Evolutionary conservation across 495 filamentous ascomycete species (phyloP).

Genomic region (Neurospora intermedia): DNA sequence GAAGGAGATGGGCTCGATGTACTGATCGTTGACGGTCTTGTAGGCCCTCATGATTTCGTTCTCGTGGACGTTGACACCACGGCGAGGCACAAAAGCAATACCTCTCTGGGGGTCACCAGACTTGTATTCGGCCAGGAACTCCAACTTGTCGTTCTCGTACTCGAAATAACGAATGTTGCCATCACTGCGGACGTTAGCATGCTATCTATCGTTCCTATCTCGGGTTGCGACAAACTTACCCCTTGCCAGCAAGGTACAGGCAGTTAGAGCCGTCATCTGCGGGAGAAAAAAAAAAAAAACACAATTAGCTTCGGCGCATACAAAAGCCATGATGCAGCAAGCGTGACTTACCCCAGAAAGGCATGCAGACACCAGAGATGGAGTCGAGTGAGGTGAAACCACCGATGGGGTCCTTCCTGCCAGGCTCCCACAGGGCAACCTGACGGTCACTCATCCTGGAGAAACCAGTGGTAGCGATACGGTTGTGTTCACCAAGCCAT

Average conservation of each 20-base stretch:
- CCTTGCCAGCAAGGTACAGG: conserved; percentile 90
- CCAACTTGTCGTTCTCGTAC: conserved; percentile 94
- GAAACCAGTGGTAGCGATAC: conserved; percentile 92
- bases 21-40: conserved; percentile 90
- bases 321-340: not conserved
- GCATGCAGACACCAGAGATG: conserved; percentile 97
- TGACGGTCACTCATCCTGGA: conserved; percentile 97
- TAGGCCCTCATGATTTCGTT: conserved; percentile 93
- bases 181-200: conserved; percentile 47
- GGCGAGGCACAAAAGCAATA: conserved; percentile 88
- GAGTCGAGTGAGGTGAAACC: conserved; percentile 83
- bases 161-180: conserved; percentile 99
- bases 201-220: not conserved
- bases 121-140: conserved; percentile 91
- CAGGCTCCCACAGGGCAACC: conserved; percentile 88
- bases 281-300: not conserved
- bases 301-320: conserved; percentile 18
- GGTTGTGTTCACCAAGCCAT: conserved; percentile 93
- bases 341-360: conserved; percentile 68
- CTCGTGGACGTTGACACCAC: conserved; percentile 90
- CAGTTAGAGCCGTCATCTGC: conserved; percentile 79
- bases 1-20: conserved; percentile 95
- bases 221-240: conserved; percentile 45
- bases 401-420: conserved; percentile 72
- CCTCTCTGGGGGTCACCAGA: conserved; percentile 89